Conservation (phyloP, 768 basidiomycete genomes). For the Tubosaeta sp. region DNA sequence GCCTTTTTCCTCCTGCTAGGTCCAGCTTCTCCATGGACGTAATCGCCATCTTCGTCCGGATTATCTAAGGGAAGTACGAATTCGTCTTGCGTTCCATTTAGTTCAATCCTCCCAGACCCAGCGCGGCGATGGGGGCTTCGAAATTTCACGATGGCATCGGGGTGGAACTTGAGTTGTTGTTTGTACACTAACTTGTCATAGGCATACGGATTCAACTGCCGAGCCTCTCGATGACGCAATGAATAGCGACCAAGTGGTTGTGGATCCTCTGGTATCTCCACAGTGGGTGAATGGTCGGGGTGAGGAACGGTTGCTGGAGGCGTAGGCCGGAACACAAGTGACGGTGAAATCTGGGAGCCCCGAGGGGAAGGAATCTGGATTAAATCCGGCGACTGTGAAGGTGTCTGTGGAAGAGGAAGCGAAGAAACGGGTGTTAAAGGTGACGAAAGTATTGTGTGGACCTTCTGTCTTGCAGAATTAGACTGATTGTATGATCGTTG, state of each 20-base stretch:
- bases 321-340: background rate
- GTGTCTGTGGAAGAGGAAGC: background rate
- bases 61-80: slow-evolving; percentile 22
- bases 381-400: slow-evolving; percentile 22
- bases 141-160: slow-evolving; percentile 65
- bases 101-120: slow-evolving; percentile 24
- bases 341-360: background rate
- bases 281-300: slow-evolving; percentile 1
- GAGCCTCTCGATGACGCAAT: slow-evolving; percentile 49
- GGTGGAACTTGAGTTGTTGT: slow-evolving; percentile 45
- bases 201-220: slow-evolving; percentile 61
- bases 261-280: slow-evolving; percentile 16
- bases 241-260: slow-evolving; percentile 40
- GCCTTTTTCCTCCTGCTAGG: slow-evolving; percentile 9
- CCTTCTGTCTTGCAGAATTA: background rate
- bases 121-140: slow-evolving; percentile 32
- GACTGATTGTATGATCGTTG: slow-evolving; percentile 5
- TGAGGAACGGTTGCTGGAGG: background rate
- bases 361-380: slow-evolving; percentile 1
- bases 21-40: slow-evolving; percentile 15
- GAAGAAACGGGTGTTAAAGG: slow-evolving; percentile 22
- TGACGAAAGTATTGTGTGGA: slow-evolving; percentile 4
- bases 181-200: slow-evolving; percentile 54
- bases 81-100: slow-evolving; percentile 32
- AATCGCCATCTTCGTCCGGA: slow-evolving; percentile 25